These are phyloP conservation scores for Fusarium succisae DNA, from an alignment of 2,329 filamentous ascomycete species.

Conservation along the genomic window DNA sequence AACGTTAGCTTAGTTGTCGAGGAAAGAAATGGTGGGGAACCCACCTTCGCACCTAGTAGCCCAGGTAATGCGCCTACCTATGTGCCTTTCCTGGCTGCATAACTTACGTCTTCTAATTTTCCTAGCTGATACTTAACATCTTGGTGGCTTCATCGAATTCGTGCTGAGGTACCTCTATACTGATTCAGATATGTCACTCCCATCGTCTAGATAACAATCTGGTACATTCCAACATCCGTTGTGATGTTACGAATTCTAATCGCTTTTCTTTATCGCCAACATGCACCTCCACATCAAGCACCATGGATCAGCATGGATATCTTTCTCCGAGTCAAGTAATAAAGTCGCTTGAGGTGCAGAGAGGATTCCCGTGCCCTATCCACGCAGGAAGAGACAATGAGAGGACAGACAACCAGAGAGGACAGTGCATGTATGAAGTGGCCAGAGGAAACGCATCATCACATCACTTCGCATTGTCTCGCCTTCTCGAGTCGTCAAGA, in stretches of 20 bases:
- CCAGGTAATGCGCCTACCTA: neutral
- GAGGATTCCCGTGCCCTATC: slow-evolving; percentile 31
- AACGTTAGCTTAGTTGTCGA: slow-evolving; percentile 26
- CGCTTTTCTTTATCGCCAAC: neutral
- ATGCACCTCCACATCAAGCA: slow-evolving; percentile 14
- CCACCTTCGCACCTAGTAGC: neutral
- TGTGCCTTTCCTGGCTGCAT: neutral
- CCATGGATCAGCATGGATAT: slow-evolving; percentile 10
- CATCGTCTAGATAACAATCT: neutral
- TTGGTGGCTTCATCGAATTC: slow-evolving; percentile 9
- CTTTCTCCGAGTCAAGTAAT: slow-evolving; percentile 26
- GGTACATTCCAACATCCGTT: neutral
- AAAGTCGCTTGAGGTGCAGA: slow-evolving; percentile 24
- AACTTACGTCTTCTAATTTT: neutral
- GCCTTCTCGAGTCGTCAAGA: slow-evolving; percentile 31
- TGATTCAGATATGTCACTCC: slow-evolving; percentile 3
- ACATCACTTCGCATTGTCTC: slow-evolving; percentile 42
- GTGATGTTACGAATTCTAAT: slow-evolving; percentile 1
- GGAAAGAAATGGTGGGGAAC: slow-evolving; percentile 14
- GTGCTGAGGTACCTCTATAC: neutral
- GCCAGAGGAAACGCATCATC: slow-evolving; percentile 38
- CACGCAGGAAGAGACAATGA: slow-evolving; percentile 25
- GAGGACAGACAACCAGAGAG: slow-evolving; percentile 1
- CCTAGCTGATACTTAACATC: slow-evolving; percentile 10
- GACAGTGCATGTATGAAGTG: slow-evolving; percentile 23